Conservation (phyloP, 768 basidiomycete species). For the Cystobasidium onofrii region DNA sequence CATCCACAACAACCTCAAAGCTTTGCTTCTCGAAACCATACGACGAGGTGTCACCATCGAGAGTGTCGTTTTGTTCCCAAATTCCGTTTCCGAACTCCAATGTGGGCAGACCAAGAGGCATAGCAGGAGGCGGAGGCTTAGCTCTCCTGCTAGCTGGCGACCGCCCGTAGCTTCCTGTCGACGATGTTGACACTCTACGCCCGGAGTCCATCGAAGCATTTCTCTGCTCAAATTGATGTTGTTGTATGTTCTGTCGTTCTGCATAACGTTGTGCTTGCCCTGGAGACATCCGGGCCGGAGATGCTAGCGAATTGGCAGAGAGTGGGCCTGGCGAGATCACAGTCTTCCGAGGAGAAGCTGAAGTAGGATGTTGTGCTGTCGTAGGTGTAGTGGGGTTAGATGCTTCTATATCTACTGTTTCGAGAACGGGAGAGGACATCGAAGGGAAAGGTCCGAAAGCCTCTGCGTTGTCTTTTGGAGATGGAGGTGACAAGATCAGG, state of each 20-base stretch:
- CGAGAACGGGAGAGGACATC: neutral
- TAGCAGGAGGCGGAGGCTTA: constrained; percentile 13
- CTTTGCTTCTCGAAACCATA: constrained; percentile 13
- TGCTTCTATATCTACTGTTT: neutral
- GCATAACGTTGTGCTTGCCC: constrained; percentile 8
- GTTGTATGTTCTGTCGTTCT: neutral
- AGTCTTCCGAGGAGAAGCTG: neutral
- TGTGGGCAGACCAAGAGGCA: constrained; percentile 22
- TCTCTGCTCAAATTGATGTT: neutral
- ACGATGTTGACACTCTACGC: neutral
- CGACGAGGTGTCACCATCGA: neutral
- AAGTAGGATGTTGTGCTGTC: neutral
- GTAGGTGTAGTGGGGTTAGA: neutral
- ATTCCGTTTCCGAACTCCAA: constrained; percentile 26
- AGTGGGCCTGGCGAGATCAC: neutral
- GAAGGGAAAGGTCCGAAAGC: constrained; percentile 9
- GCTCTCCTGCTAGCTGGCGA: neutral
- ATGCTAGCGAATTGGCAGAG: neutral
- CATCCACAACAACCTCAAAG: constrained; percentile 17
- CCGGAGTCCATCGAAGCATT: neutral
- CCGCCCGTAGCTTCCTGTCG: neutral
- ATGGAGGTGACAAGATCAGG: constrained; percentile 19
- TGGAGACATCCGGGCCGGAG: constrained; percentile 1
- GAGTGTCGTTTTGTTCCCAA: constrained; percentile 1
- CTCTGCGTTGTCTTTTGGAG: constrained; percentile 16